Base-by-base conservation (phyloP, 345 rosid species). In the Diplotaxis tenuifolia region DNA sequence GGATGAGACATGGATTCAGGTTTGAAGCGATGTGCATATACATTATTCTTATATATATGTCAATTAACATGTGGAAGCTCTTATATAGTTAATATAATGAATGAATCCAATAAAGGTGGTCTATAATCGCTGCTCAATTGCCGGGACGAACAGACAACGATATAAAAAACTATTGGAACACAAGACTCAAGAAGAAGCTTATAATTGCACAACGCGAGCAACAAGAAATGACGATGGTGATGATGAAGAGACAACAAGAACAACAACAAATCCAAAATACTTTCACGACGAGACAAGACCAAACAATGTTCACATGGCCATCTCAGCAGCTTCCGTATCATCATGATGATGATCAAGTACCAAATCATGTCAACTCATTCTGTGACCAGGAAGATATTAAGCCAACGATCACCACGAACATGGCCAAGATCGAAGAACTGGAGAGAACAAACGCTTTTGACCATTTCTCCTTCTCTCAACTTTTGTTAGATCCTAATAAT, bases 131-230 rank as follows among this genome's bases (percentile, higher is more conserved):
- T 27, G 94, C 88, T 25, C 94, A 88, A 40, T 62, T 88, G 32
- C 94, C 94, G 21, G 94, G 94, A 75, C 78, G 94, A 66, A 88
- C 94, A 2, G 94, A 88, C 65, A 88, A 88, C 29, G 91, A 88
- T 76, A 88, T 88, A 27, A 88, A 88, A 70, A 88, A 88, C 82
- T 85, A 88, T 67, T 88, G 94, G 94, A 88, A 88, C 86, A 88
- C 94, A 6, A 85, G 87, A 80, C 85, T 88, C 1, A 88, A 86
- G 78, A 88, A 86, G 87, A 88, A 88, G 76, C 87, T 88, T 18
- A 71, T 86, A 7, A 87, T 83, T 6, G 86, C 82, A 71, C 91
- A 86, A 58, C 70, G 87, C 14, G 80, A 77, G 79, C 71, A 73
- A 9, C 87, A 82, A 63, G 83, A 82, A 16, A 71, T 71, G 62